These are phyloP conservation scores for Tetratostichococcus sp. DNA, from an alignment of 139 green algal species.

Conservation along the genomic window DNA sequence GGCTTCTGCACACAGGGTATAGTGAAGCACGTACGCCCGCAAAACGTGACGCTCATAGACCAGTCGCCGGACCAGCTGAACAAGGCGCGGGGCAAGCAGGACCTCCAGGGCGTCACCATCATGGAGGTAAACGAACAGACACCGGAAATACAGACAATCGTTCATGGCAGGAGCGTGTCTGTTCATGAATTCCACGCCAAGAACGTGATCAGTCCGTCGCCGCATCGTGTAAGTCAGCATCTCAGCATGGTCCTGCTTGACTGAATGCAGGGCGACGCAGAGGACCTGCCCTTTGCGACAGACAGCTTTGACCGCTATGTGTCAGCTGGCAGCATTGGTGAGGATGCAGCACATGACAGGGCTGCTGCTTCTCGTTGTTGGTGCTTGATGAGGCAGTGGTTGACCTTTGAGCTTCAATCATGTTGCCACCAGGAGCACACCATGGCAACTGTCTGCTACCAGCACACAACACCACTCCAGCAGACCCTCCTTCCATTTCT, in stretches of 20 bases:
- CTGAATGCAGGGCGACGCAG: slow-evolving; percentile 83
- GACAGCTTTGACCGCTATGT: slow-evolving; percentile 92
- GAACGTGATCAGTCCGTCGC: too few relatives aligned
- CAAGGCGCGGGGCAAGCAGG: slow-evolving; percentile 81
- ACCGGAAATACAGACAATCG: too few relatives aligned
- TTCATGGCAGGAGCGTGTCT: too few relatives aligned
- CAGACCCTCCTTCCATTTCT: neutral
- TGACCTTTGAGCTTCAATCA: too few relatives aligned
- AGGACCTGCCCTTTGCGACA: slow-evolving; percentile 85
- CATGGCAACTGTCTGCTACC: too few relatives aligned
- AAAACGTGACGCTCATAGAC: slow-evolving; percentile 91
- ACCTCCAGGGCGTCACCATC: slow-evolving; percentile 87
- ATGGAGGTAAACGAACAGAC: slow-evolving; percentile 55
- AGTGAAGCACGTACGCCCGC: slow-evolving; percentile 59
- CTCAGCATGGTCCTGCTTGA: too few relatives aligned
- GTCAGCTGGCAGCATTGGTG: slow-evolving; percentile 79
- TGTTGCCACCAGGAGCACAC: too few relatives aligned
- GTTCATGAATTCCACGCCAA: too few relatives aligned
- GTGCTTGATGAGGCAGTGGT: neutral
- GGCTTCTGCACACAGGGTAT: slow-evolving; percentile 91
- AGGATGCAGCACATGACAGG: neutral
- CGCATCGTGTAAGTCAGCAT: too few relatives aligned
- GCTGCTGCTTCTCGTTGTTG: neutral
- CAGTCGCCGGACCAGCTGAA: slow-evolving; percentile 91
- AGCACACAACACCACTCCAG: too few relatives aligned